phyloP scores from a whole-genome alignment of 116 monocot genomes.

The Dioscorea cayenensis region DNA sequence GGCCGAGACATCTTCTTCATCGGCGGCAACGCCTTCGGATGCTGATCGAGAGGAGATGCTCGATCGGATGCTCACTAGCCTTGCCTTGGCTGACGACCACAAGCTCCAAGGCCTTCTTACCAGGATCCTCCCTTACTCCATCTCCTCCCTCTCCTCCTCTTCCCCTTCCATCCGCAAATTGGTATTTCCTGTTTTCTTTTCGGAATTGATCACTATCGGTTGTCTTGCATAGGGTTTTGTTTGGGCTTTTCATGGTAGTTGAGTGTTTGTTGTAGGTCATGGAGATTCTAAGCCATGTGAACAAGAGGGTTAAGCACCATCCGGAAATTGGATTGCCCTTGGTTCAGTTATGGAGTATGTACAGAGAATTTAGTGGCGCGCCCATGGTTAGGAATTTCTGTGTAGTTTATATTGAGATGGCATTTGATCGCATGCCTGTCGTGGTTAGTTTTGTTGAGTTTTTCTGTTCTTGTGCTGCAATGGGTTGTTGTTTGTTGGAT shows the following conservation, averaged over 20 bases:
- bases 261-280: slow-evolving; percentile 48
- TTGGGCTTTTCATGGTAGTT: not conserved
- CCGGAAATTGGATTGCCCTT: slow-evolving; percentile 70
- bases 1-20: not conserved
- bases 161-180: slow-evolving; percentile 70
- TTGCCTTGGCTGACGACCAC: slow-evolving; percentile 81
- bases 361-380: slow-evolving; percentile 40
- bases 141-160: slow-evolving; percentile 78
- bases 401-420: slow-evolving; percentile 93
- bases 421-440: slow-evolving; percentile 66
- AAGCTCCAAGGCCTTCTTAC: slow-evolving; percentile 61
- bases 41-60: slow-evolving; percentile 75
- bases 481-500: slow-evolving; percentile 6
- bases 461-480: not conserved
- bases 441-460: slow-evolving; percentile 37
- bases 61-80: slow-evolving; percentile 94
- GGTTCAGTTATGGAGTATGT: slow-evolving; percentile 70
- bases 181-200: slow-evolving; percentile 22
- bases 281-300: slow-evolving; percentile 89
- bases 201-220: not conserved
- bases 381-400: slow-evolving; percentile 91
- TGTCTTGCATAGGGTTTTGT: not conserved
- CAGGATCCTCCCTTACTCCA: slow-evolving; percentile 82
- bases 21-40: slow-evolving; percentile 19
- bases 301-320: slow-evolving; percentile 88